These are phyloP conservation scores for Lentinus brumalis DNA, from an alignment of 768 basidiomycete genomes.

Conservation along the genomic window DNA sequence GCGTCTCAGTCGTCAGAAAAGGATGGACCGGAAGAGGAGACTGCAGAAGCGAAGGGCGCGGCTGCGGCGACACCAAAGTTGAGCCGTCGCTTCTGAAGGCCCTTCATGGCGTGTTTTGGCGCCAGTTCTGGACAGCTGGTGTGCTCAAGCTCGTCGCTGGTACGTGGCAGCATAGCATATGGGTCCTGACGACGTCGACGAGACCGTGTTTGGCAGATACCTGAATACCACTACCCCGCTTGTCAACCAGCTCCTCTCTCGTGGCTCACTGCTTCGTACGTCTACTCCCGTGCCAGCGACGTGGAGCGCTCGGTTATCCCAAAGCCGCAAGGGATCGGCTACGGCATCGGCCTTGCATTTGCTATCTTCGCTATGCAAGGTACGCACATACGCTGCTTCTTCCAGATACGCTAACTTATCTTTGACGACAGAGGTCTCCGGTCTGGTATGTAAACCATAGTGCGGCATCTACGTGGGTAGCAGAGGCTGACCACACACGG, in stretches of 20 bases:
- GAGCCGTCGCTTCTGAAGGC: conserved; percentile 55
- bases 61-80: conserved; percentile 25
- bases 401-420: not conserved
- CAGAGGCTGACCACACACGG: not conserved
- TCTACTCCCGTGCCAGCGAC: conserved; percentile 39
- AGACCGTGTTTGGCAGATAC: conserved; percentile 35
- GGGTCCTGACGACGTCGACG: not conserved
- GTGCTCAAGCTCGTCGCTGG: conserved; percentile 47
- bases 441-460: conserved; percentile 26
- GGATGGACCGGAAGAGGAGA: not conserved
- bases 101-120: conserved; percentile 47
- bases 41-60: not conserved
- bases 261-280: conserved; percentile 56
- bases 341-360: conserved; percentile 61
- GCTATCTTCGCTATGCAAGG: conserved; percentile 66
- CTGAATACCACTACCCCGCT: conserved; percentile 57
- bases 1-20: not conserved
- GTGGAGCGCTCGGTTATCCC: conserved; percentile 38
- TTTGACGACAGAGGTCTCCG: conserved; percentile 35
- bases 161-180: conserved; percentile 8
- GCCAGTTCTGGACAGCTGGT: conserved; percentile 49
- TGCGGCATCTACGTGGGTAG: not conserved
- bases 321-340: conserved; percentile 53
- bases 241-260: conserved; percentile 59
- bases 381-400: conserved; percentile 16